phyloP scores from a whole-genome alignment of 2,329 filamentous ascomycete species.

The Pestalotiopsis sp. region DNA sequence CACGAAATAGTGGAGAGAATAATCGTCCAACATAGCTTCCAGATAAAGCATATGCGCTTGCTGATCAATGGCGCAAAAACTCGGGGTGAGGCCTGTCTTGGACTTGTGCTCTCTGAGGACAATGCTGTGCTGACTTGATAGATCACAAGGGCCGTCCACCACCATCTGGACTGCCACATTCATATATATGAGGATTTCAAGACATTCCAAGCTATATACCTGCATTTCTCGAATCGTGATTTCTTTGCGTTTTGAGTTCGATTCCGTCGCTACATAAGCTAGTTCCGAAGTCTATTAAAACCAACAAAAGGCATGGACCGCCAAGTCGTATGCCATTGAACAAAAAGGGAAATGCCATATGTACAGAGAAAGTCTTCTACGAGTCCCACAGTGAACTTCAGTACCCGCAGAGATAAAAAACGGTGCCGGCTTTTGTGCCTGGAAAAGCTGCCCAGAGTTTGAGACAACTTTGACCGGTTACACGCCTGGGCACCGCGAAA shows the following conservation, averaged over 20 bases:
- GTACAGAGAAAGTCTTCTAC: constrained; percentile 7
- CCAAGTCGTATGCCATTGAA: not conserved
- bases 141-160: no score
- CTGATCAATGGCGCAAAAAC: no score
- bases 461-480: not conserved
- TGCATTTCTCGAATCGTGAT: not conserved
- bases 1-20: no score
- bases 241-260: not conserved
- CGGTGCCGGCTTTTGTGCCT: not conserved
- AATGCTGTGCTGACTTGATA: no score
- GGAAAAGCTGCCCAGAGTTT: not conserved
- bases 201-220: not conserved
- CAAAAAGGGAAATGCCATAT: not conserved
- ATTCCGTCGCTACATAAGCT: not conserved
- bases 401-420: not conserved
- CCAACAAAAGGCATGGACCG: not conserved
- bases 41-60: no score
- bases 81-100: no score
- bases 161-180: no score
- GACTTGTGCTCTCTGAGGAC: no score
- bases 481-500: not conserved
- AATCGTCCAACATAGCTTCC: no score
- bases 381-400: not conserved
- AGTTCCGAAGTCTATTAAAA: constrained; percentile 5
- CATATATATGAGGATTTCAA: not conserved